Base-by-base conservation (phyloP, 257 asterid species). In the Penstemon newberryi region DNA sequence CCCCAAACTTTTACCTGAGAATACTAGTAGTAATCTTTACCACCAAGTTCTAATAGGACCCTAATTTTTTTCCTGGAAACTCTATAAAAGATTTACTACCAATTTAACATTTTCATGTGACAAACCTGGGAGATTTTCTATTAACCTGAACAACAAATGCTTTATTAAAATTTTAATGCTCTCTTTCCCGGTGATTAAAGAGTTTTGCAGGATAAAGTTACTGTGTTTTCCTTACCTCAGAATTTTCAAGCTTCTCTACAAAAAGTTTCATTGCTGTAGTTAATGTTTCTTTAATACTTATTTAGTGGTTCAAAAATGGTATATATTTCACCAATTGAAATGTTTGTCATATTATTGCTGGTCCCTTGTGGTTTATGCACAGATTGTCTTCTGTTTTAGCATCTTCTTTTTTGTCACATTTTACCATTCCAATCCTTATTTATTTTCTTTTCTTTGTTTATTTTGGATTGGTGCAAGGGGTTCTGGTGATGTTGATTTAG, bases 401-500 rank as follows among this genome's bases (percentile, higher is more conserved):
- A 10, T 40, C 18, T 8, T 10, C 47, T 15, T 2, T 40, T 7
- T 8, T 10, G 18, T 8, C 47, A 39, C 18, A 42, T 56, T n/a
- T 12, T 41, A 43, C 72, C 9, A 15, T 39, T 60, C 8, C 36
- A 5, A 46, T 38, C 37, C 36, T 37, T 49, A 7, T 37, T 59
- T 58, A 18, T 40, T 69, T 15, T 51, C 46, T 9, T 46, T 0
- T 5, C 44, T 38, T 37, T 5, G 39, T 51, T n/a, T 54, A 36
- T 65, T 38, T 5, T 12, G 12, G 43, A 8, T 18, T 43, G 0
- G n/a, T 25, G 2, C 33, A 8, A 10, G 50, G 61, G 10, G 19
- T 11, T 53, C 63, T 65, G 13, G 52, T 63, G 44, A 40, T 47
- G 59, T 49, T 65, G 52, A 49, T 47, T 56, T 4, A 49, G 68